A percentile compares a stretch with the other conserved stretches of the same genome.
phyloP scores from a whole-genome alignment of 768 basidiomycete species.

The Suillus occidentalis region DNA sequence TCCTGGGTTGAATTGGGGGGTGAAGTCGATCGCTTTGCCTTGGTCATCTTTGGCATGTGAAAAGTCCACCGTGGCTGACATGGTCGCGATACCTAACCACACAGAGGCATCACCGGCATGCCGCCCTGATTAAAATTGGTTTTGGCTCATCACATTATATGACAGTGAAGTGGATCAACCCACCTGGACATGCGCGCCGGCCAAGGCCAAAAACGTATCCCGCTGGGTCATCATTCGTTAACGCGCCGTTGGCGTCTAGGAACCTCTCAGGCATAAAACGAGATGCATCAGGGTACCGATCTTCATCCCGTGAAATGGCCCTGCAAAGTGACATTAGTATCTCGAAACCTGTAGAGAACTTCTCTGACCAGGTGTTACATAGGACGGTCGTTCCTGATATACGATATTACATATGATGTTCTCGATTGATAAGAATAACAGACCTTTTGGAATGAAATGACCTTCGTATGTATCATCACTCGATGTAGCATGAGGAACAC shows the following conservation, averaged over 20 bases:
- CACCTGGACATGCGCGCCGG: constrained; percentile 3
- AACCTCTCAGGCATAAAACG: constrained; percentile 7
- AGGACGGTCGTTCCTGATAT: not conserved
- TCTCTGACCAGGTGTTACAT: not conserved
- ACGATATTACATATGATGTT: not conserved
- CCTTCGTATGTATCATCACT: constrained; percentile 40
- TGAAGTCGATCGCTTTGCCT: constrained; percentile 20
- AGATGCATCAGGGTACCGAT: not conserved
- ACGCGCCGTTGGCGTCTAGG: not conserved
- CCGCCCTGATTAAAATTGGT: constrained; percentile 9
- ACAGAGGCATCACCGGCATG: constrained; percentile 25
- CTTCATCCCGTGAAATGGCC: constrained; percentile 6
- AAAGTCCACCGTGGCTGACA: constrained; percentile 24
- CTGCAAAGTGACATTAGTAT: not conserved
- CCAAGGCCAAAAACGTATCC: constrained; percentile 5
- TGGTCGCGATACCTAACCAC: constrained; percentile 24
- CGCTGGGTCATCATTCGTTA: not conserved
- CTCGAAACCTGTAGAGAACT: not conserved
- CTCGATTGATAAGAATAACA: not conserved
- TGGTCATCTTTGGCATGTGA: constrained; percentile 18
- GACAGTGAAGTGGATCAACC: not conserved
- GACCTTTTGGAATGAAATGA: constrained; percentile 52
- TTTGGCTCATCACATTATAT: too few relatives aligned
- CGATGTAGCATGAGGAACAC: constrained; percentile 26
- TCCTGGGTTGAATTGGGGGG: constrained; percentile 4